Evolutionary conservation across 305 asterid genomes (phyloP).

Genomic region (Fraxinus nigra): DNA sequence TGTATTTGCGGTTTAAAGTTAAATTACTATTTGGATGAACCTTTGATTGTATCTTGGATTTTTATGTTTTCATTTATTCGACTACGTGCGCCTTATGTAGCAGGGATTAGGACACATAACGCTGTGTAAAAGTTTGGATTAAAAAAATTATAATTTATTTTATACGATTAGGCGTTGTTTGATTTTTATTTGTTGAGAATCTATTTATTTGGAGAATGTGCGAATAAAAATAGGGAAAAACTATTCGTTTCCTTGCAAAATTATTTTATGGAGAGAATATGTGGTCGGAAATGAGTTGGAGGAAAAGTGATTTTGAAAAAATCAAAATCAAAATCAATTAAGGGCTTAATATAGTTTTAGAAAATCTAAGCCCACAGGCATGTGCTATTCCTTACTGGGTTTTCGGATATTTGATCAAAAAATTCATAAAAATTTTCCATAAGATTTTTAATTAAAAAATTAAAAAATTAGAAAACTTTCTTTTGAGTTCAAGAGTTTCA

Average conservation of each 20-base stretch:
- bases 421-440: too few species aligned
- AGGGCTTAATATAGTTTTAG: not conserved
- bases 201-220: too few species aligned
- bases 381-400: not conserved
- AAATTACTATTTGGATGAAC: not conserved
- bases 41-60: not conserved
- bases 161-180: not conserved
- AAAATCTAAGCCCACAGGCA: not conserved
- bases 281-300: too few species aligned
- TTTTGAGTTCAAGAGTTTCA: not conserved
- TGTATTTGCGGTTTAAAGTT: not conserved
- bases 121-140: not conserved
- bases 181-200: too few species aligned
- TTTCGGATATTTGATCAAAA: not conserved
- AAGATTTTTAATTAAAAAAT: too few species aligned
- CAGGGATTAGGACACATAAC: not conserved
- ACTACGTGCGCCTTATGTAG: not conserved
- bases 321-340: too few species aligned
- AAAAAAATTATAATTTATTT: not conserved
- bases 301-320: too few species aligned
- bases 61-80: not conserved
- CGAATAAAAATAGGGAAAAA: too few species aligned
- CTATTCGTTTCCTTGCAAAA: too few species aligned
- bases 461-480: not conserved
- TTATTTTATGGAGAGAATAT: too few species aligned